phyloP scores from a whole-genome alignment of 2,329 filamentous ascomycete genomes.

The Phoma herbarum region DNA sequence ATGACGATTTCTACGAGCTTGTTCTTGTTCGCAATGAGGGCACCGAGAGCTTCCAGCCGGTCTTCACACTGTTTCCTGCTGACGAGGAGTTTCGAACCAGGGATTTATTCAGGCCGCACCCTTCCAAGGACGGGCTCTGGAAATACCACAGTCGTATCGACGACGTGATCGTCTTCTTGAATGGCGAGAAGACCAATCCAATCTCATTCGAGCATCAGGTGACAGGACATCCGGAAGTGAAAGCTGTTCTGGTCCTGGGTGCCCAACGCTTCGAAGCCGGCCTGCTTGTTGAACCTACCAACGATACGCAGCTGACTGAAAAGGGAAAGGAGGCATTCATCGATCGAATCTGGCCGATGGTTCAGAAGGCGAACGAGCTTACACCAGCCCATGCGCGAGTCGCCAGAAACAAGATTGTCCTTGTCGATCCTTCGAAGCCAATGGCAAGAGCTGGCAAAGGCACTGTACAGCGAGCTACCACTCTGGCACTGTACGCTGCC shows the following conservation, averaged over 20 bases:
- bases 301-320: neutral
- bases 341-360: neutral
- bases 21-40: neutral
- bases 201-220: constrained; percentile 9
- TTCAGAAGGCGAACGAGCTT: neutral
- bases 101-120: neutral
- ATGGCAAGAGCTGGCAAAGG: constrained; percentile 37
- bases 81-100: neutral
- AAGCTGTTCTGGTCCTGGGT: neutral
- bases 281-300: constrained; percentile 32
- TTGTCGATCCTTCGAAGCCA: constrained; percentile 19
- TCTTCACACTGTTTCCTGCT: neutral
- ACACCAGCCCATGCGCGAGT: neutral
- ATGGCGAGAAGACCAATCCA: constrained; percentile 42
- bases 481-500: constrained; percentile 26
- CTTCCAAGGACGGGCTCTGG: constrained; percentile 19
- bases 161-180: constrained; percentile 44
- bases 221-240: constrained; percentile 18
- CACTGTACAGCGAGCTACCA: constrained; percentile 32
- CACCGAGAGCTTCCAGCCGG: neutral
- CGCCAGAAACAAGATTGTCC: constrained; percentile 4
- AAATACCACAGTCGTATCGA: constrained; percentile 40
- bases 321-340: neutral
- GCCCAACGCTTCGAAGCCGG: constrained; percentile 1
- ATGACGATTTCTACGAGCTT: constrained; percentile 17